These are phyloP conservation scores for Trichoderma atroviride DNA, from an alignment of 2,329 filamentous ascomycete genomes.

Conservation along the genomic window DNA sequence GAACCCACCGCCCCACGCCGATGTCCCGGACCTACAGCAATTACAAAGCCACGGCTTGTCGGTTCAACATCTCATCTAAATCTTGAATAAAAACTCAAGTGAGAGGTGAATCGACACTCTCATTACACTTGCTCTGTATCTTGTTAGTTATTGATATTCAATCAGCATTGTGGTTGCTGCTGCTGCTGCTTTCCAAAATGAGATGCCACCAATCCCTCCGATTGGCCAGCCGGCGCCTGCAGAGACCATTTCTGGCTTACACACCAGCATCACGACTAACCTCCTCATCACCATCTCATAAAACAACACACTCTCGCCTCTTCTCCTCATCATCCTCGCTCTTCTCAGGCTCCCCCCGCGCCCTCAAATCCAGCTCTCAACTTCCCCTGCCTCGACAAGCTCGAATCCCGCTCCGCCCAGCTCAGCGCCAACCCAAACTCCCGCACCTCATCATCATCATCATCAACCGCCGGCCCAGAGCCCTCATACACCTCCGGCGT, in stretches of 20 bases:
- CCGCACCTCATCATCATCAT: slow-evolving; percentile 55
- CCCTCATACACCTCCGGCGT: slow-evolving; percentile 90
- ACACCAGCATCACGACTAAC: slow-evolving; percentile 19
- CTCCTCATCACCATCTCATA: slow-evolving; percentile 33
- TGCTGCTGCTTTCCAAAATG: slow-evolving; percentile 23
- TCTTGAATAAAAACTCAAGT: neutral
- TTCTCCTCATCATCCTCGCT: slow-evolving; percentile 32
- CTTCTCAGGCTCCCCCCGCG: slow-evolving; percentile 34
- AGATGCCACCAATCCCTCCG: slow-evolving; percentile 24
- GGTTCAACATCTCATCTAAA: neutral
- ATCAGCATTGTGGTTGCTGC: neutral
- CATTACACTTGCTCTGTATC: neutral
- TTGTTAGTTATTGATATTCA: neutral
- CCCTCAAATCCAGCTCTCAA: slow-evolving; percentile 83
- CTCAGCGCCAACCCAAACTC: slow-evolving; percentile 55
- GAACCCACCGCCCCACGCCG: slow-evolving; percentile 20
- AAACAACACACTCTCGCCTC: neutral
- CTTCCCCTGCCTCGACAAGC: slow-evolving; percentile 85
- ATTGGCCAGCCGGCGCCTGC: slow-evolving; percentile 26
- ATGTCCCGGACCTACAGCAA: slow-evolving; percentile 1
- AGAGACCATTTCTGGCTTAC: slow-evolving; percentile 36
- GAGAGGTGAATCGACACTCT: neutral
- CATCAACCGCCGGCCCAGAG: slow-evolving; percentile 66
- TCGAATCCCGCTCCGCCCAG: slow-evolving; percentile 75
- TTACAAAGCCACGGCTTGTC: slow-evolving; percentile 13